A percentile compares a stretch with the other conserved stretches of the same genome.
These are phyloP conservation scores for Ustilago lituana DNA, from an alignment of 1,284 basidiomycete species.

Conservation along the genomic window DNA sequence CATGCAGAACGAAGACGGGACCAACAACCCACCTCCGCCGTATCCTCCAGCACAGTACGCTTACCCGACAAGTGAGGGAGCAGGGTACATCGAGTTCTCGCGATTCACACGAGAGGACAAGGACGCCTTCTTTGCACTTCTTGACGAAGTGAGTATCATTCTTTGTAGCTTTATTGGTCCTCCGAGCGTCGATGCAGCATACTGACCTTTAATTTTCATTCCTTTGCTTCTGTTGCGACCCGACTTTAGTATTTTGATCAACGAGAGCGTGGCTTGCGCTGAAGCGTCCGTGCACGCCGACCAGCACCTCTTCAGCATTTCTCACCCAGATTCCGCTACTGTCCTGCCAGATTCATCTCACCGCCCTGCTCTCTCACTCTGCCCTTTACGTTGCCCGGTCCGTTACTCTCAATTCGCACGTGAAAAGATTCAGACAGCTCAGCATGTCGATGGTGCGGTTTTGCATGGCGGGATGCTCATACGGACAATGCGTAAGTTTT, in stretches of 20 bases:
- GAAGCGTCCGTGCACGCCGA: not conserved
- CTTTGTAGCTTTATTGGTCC: no score
- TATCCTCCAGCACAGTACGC: conserved; percentile 35
- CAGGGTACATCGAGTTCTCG: conserved; percentile 52
- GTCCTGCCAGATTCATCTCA: no score
- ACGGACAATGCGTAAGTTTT: conserved; percentile 7
- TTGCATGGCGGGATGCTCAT: no score
- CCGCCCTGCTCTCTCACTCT: no score
- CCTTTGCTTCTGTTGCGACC: not conserved
- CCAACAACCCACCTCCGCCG: conserved; percentile 46
- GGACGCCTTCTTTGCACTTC: conserved; percentile 53
- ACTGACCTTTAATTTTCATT: not conserved
- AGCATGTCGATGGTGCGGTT: no score
- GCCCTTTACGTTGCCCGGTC: no score
- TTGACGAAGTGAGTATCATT: conserved; percentile 50
- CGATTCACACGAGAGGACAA: conserved; percentile 56
- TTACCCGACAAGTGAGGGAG: conserved; percentile 16
- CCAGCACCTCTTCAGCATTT: no score
- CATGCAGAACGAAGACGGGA: conserved; percentile 57
- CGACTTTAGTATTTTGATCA: conserved; percentile 32
- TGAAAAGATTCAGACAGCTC: no score
- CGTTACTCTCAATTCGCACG: no score
- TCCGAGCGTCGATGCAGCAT: not conserved
- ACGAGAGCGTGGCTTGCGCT: conserved; percentile 28
- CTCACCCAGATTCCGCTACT: no score